These are phyloP conservation scores for Porphyrellus cyaneotinctus DNA, from an alignment of 768 basidiomycete genomes.

Conservation along the genomic window DNA sequence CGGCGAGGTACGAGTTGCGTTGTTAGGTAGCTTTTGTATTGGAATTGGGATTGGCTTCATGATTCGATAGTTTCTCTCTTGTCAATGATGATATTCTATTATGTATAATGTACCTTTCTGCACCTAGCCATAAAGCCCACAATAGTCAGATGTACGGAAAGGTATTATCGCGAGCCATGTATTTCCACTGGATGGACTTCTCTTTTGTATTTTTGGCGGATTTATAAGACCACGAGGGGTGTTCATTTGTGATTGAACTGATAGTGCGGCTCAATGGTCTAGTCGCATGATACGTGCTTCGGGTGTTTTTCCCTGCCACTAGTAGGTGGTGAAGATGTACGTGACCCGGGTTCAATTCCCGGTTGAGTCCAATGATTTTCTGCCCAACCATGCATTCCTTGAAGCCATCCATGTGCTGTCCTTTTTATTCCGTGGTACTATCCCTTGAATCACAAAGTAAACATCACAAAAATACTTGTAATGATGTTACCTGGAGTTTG, in stretches of 20 bases:
- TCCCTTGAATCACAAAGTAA: too few relatives aligned
- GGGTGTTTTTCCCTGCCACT: slow-evolving; percentile 19
- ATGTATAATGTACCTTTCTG: too few relatives aligned
- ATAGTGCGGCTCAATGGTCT: slow-evolving; percentile 33
- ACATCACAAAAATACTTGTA: not conserved
- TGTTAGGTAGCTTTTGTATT: slow-evolving; percentile 42
- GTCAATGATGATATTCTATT: not conserved
- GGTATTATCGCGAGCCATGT: too few relatives aligned
- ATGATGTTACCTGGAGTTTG: not conserved
- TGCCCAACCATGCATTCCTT: too few relatives aligned
- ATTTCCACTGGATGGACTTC: too few relatives aligned
- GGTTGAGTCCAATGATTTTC: slow-evolving; percentile 20
- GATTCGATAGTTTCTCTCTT: slow-evolving; percentile 19
- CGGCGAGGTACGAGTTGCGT: slow-evolving; percentile 29
- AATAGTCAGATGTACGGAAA: too few relatives aligned
- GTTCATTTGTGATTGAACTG: not conserved
- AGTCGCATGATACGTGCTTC: slow-evolving; percentile 37
- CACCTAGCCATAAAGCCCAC: too few relatives aligned
- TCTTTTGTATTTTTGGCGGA: too few relatives aligned
- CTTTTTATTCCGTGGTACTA: not conserved
- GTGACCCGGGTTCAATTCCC: slow-evolving; percentile 37
- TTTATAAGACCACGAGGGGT: too few relatives aligned
- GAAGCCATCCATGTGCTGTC: too few relatives aligned
- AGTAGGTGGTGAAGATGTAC: slow-evolving; percentile 32
- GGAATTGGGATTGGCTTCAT: slow-evolving; percentile 43